Evolutionary conservation across 345 rosid genomes (phyloP).

Genomic region (Acer yangbiense): DNA sequence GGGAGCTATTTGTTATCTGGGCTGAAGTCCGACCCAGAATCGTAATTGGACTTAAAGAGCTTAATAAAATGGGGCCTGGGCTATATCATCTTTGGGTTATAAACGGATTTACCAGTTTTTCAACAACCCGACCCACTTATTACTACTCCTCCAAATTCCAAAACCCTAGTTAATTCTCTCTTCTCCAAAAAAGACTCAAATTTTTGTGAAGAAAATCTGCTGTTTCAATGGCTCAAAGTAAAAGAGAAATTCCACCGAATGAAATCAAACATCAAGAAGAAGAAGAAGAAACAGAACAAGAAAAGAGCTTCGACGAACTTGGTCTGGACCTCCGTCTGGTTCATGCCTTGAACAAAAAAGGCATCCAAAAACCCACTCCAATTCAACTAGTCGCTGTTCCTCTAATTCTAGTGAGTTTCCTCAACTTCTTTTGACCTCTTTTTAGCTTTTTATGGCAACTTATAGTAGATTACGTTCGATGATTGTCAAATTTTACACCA

Average conservation of each 20-base stretch:
- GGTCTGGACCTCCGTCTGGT: conserved; percentile 81
- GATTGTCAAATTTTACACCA: not conserved
- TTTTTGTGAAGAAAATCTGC: not conserved
- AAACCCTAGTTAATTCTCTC: conserved; percentile 4
- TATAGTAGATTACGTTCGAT: not conserved
- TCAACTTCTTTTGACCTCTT: not conserved
- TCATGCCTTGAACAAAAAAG: conserved; percentile 73
- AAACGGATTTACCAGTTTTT: no score
- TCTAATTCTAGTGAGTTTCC: conserved; percentile 54
- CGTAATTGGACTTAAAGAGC: not conserved
- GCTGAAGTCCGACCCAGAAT: not conserved
- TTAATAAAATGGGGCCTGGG: not conserved
- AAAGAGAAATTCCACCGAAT: conserved; percentile 7
- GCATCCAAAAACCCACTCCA: conserved; percentile 70
- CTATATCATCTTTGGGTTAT: not conserved
- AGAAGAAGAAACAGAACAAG: conserved; percentile 30
- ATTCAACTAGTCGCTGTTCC: conserved; percentile 76
- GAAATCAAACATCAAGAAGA: conserved; percentile 23
- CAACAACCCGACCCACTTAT: not conserved
- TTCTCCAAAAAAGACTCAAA: not conserved
- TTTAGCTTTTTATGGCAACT: not conserved
- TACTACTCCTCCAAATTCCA: not conserved
- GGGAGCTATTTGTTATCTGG: no score
- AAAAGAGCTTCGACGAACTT: conserved; percentile 71
- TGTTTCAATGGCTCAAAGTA: conserved; percentile 7